Evolutionary conservation across 2,329 filamentous ascomycete genomes (phyloP).

Genomic region (Fusarium chlamydosporum): DNA sequence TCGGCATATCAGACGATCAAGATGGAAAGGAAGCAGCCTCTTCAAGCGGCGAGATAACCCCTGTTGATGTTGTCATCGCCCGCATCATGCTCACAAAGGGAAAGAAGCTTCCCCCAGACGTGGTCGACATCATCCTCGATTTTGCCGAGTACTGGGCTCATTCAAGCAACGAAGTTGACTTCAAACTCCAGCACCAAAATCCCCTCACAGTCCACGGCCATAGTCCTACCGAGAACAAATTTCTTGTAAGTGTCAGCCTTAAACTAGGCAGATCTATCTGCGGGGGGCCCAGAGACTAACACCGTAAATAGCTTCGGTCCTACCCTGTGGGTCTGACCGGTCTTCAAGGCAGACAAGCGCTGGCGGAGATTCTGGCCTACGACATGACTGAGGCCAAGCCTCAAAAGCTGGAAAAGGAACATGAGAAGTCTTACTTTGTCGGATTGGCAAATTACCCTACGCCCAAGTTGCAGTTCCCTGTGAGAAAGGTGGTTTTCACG

Average conservation of each 20-base stretch:
- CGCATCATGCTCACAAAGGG: slow-evolving; percentile 63
- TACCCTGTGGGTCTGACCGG: slow-evolving; percentile 57
- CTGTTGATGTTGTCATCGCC: slow-evolving; percentile 65
- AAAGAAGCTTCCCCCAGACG: slow-evolving; percentile 65
- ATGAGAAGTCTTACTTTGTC: slow-evolving; percentile 51
- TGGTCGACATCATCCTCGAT: slow-evolving; percentile 70
- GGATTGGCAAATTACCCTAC: slow-evolving; percentile 57
- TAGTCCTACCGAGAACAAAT: slow-evolving; percentile 51
- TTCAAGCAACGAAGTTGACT: slow-evolving; percentile 56
- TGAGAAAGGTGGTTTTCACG: slow-evolving; percentile 73
- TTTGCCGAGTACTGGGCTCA: slow-evolving; percentile 74
- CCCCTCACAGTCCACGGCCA: slow-evolving; percentile 47
- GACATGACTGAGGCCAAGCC: slow-evolving; percentile 52
- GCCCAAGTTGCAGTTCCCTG: slow-evolving; percentile 62
- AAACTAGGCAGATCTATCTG: background rate
- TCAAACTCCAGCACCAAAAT: slow-evolving; percentile 39
- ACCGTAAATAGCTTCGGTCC: slow-evolving; percentile 54
- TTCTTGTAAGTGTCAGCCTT: slow-evolving; percentile 51
- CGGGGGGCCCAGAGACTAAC: slow-evolving; percentile 7
- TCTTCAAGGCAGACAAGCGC: slow-evolving; percentile 47
- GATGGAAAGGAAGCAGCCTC: slow-evolving; percentile 6
- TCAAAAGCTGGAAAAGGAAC: slow-evolving; percentile 46
- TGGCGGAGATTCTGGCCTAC: slow-evolving; percentile 52
- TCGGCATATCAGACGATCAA: slow-evolving; percentile 1
- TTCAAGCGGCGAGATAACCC: slow-evolving; percentile 54